Evolutionary conservation across 2,329 filamentous ascomycete genomes (phyloP).

Genomic region (Cytospora leucostoma): DNA sequence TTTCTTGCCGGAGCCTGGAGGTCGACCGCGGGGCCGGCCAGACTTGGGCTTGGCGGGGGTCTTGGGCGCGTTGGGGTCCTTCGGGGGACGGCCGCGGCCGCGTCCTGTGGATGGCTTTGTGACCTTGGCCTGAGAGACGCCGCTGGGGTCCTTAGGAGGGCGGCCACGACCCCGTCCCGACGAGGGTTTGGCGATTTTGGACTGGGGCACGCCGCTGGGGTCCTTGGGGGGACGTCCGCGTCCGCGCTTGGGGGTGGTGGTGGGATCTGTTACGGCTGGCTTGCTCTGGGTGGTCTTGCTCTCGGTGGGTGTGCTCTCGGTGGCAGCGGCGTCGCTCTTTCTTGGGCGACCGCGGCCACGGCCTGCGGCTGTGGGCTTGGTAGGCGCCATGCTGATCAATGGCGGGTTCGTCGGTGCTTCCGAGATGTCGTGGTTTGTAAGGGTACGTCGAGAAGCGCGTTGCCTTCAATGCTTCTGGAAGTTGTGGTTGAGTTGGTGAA

Average conservation of each 20-base stretch:
- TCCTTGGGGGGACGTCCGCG: conserved; percentile 17
- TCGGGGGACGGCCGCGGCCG: conserved; percentile 24
- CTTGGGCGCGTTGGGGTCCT: conserved; percentile 23
- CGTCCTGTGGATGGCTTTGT: conserved; percentile 19
- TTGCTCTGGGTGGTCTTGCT: neutral
- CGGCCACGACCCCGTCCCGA: conserved; percentile 18
- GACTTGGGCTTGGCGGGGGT: conserved; percentile 11
- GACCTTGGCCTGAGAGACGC: conserved; percentile 14
- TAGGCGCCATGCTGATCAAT: conserved; percentile 20
- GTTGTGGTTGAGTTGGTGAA: neutral
- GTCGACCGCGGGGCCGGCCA: conserved; percentile 21
- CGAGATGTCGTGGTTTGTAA: neutral
- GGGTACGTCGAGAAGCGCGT: neutral
- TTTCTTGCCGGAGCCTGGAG: conserved; percentile 23
- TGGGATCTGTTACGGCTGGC: neutral
- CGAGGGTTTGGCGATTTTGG: conserved; percentile 15
- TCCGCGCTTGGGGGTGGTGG: conserved; percentile 10
- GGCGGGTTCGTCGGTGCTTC: neutral
- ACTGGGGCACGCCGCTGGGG: conserved; percentile 9
- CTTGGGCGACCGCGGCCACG: conserved; percentile 25
- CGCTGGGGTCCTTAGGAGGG: conserved; percentile 16
- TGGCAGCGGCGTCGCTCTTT: conserved; percentile 17
- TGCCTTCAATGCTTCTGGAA: neutral
- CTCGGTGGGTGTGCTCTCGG: neutral
- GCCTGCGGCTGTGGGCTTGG: conserved; percentile 19